Conservation (phyloP, 2,329 filamentous ascomycete genomes). For the Endoconidiophora polonica region DNA sequence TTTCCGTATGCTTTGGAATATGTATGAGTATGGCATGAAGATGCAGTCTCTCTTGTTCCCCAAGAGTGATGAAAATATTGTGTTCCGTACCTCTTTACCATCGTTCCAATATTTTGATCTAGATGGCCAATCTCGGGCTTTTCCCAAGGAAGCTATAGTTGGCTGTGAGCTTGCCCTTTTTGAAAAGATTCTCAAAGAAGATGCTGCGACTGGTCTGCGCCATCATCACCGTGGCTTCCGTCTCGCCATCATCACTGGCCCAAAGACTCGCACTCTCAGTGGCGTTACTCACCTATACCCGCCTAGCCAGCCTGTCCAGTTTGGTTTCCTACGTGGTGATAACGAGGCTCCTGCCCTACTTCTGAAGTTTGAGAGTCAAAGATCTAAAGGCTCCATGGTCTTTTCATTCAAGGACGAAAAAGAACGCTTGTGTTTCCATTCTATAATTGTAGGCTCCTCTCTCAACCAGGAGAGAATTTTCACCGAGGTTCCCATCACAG, state of each 20-base stretch:
- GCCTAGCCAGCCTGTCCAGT: constrained; percentile 52
- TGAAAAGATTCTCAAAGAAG: constrained; percentile 50
- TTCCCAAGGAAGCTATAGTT: constrained; percentile 57
- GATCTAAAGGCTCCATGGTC: constrained; percentile 53
- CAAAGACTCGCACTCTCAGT: constrained; percentile 60
- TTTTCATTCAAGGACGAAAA: constrained; percentile 60
- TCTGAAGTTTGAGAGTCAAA: constrained; percentile 51
- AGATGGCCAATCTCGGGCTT: constrained; percentile 49
- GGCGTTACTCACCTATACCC: constrained; percentile 55
- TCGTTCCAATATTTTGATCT: constrained; percentile 71
- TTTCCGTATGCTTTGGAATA: constrained; percentile 62
- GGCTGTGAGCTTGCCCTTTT: constrained; percentile 61
- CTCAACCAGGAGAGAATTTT: constrained; percentile 53
- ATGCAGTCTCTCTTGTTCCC: constrained; percentile 56
- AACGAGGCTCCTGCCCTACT: constrained; percentile 52
- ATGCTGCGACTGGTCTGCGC: constrained; percentile 55
- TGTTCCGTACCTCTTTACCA: constrained; percentile 52
- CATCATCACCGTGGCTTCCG: constrained; percentile 65
- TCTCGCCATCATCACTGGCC: constrained; percentile 59
- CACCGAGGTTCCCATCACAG: constrained; percentile 49
- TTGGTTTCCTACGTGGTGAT: constrained; percentile 59
- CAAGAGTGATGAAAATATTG: constrained; percentile 49
- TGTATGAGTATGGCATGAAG: constrained; percentile 70
- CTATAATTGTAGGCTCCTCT: constrained; percentile 55
- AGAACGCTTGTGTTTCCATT: constrained; percentile 55